phyloP scores from a whole-genome alignment of 352 stramenopile genomes.

The Thraustochytrium sp. region DNA sequence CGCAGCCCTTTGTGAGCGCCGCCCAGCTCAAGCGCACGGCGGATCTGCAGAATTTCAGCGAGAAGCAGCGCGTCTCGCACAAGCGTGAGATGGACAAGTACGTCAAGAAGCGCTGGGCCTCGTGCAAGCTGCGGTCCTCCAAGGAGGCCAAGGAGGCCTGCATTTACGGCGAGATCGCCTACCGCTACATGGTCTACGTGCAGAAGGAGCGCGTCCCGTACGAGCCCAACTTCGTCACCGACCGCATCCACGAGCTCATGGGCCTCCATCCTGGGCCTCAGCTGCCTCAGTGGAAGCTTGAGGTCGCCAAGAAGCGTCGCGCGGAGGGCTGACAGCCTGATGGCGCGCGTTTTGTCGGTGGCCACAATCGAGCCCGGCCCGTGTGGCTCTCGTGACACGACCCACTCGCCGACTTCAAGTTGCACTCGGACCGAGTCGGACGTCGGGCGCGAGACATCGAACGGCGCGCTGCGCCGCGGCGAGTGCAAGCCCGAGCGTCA shows the following conservation, averaged over 20 bases:
- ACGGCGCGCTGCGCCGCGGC: too few species aligned
- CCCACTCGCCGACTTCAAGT: too few species aligned
- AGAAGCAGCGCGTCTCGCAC: slow-evolving; percentile 23
- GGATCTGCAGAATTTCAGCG: slow-evolving; percentile 28
- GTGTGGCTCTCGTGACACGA: too few species aligned
- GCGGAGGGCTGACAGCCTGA: too few species aligned
- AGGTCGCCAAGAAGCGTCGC: slow-evolving; percentile 33
- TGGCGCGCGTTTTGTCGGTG: too few species aligned
- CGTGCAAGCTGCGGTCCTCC: slow-evolving; percentile 31
- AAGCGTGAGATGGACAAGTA: slow-evolving; percentile 43
- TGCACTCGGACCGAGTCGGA: too few species aligned
- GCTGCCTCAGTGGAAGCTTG: slow-evolving; percentile 34
- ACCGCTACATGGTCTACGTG: slow-evolving; percentile 26
- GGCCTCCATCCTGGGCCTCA: neutral
- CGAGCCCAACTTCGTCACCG: slow-evolving; percentile 32
- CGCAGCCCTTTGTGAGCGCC: neutral
- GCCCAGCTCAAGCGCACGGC: neutral
- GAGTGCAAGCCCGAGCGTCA: too few species aligned
- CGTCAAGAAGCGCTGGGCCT: slow-evolving; percentile 36
- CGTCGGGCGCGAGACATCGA: too few species aligned
- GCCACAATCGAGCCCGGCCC: too few species aligned
- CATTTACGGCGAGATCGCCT: slow-evolving; percentile 32
- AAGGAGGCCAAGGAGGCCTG: slow-evolving; percentile 35
- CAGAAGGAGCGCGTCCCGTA: slow-evolving; percentile 38
- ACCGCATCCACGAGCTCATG: slow-evolving; percentile 25